These are phyloP conservation scores for Amaranthus tricolor DNA, from an alignment of 179 eudicot genomes.

Conservation along the genomic window DNA sequence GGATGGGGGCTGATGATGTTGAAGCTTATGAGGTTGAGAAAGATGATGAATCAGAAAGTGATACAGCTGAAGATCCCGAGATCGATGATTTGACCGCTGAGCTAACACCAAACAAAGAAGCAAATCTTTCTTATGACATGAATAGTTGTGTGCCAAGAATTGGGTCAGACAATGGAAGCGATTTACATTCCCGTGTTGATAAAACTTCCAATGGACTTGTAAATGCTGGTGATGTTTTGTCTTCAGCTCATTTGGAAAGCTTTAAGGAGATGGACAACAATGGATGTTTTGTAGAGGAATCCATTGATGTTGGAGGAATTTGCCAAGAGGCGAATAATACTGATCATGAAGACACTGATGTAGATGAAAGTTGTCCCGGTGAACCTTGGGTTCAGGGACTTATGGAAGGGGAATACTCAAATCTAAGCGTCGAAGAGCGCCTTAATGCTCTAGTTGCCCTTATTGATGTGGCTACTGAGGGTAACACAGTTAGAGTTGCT, in stretches of 20 bases:
- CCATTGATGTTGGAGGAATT: conserved; percentile 28
- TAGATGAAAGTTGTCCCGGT: conserved; percentile 64
- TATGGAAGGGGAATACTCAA: conserved; percentile 70
- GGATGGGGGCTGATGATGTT: conserved; percentile 55
- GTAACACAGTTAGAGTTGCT: conserved; percentile 64
- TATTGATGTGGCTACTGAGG: conserved; percentile 83
- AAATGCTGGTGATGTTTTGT: conserved; percentile 34
- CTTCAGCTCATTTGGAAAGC: conserved; percentile 32
- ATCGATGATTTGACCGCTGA: conserved; percentile 60
- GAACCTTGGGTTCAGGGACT: conserved; percentile 94
- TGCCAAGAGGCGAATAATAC: conserved; percentile 27
- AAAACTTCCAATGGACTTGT: conserved; percentile 36
- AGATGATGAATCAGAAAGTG: conserved; percentile 87
- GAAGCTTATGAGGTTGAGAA: conserved; percentile 71
- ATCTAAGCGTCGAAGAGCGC: conserved; percentile 82
- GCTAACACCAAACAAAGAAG: conserved; percentile 43
- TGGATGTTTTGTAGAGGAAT: conserved; percentile 37
- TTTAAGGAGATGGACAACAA: conserved; percentile 27
- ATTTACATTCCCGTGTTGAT: conserved; percentile 23
- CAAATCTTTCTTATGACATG: conserved; percentile 29
- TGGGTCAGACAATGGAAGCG: conserved; percentile 38
- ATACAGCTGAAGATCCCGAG: conserved; percentile 84
- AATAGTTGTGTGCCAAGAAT: conserved; percentile 28
- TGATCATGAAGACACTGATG: conserved; percentile 56
- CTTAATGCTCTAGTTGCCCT: conserved; percentile 81